A percentile compares a stretch with the other conserved stretches of the same genome.
Evolutionary conservation across 352 stramenopile genomes (phyloP).

Genomic region (Saprolegnia parasitica): DNA sequence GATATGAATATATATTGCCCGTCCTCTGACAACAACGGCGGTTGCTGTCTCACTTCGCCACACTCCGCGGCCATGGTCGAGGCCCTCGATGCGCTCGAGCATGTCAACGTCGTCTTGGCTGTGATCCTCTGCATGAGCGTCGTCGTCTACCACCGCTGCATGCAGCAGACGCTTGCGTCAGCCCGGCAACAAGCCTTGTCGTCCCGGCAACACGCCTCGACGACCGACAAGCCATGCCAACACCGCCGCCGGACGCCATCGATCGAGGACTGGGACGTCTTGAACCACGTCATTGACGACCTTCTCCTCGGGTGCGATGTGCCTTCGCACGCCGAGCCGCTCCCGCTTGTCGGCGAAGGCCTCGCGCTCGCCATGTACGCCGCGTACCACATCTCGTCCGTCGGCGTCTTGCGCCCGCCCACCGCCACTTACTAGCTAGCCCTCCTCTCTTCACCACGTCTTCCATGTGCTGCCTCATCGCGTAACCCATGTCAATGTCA

Average conservation of each 20-base stretch:
- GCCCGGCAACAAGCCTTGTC: too few relatives aligned
- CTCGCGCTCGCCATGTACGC: constrained; percentile 7
- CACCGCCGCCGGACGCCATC: too few relatives aligned
- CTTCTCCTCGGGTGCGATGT: not conserved
- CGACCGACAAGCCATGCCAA: too few relatives aligned
- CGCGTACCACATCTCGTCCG: not conserved
- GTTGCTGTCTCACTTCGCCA: too few relatives aligned
- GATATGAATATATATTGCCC: too few relatives aligned
- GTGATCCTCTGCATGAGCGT: not conserved
- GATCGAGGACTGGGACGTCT: not conserved
- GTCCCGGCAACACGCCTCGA: too few relatives aligned
- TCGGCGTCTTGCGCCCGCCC: too few relatives aligned
- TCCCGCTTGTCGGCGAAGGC: not conserved
- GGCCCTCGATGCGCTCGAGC: not conserved
- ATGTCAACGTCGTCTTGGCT: not conserved
- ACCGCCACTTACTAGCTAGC: not conserved
- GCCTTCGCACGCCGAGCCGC: not conserved
- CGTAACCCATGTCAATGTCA: too few relatives aligned
- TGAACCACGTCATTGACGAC: not conserved
- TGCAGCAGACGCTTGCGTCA: not conserved
- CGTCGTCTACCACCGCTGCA: not conserved
- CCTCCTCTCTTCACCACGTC: not conserved
- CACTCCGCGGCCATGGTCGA: not conserved
- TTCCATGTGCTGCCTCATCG: not conserved
- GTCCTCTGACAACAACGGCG: too few relatives aligned